Conservation (phyloP, 106 monocot species). For the Xerophyta viscosa region DNA sequence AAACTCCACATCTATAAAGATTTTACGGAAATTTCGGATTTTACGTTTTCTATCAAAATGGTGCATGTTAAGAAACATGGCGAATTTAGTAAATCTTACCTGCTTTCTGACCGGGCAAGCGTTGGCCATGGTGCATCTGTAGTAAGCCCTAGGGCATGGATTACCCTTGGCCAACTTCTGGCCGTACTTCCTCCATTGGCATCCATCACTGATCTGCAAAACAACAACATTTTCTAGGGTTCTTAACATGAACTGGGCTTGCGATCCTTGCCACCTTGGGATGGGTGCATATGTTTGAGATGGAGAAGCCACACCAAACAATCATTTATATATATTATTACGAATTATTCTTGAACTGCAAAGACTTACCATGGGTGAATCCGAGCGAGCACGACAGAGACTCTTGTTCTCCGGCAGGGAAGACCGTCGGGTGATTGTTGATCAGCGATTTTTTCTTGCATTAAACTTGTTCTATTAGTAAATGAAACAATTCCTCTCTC, state of each 20-base stretch:
- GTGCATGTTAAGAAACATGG: too few species aligned
- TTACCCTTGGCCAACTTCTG: constrained; percentile 84
- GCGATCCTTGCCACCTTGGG: not conserved
- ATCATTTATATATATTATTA: too few species aligned
- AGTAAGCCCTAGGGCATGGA: constrained; percentile 63
- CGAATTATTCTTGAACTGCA: too few species aligned
- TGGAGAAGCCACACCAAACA: too few species aligned
- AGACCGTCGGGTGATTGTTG: not conserved
- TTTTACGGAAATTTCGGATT: too few species aligned
- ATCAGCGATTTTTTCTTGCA: not conserved
- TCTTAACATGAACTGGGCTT: too few species aligned
- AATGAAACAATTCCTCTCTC: not conserved
- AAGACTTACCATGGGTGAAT: constrained; percentile 61
- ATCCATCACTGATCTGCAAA: constrained; percentile 71
- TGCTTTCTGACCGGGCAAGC: constrained; percentile 72
- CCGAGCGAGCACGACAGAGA: constrained; percentile 54
- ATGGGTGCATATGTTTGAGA: not conserved
- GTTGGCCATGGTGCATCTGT: constrained; percentile 54
- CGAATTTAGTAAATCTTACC: too few species aligned
- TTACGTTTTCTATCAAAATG: too few species aligned
- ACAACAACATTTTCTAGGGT: too few species aligned
- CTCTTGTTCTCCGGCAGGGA: constrained; percentile 41
- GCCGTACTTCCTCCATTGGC: constrained; percentile 78
- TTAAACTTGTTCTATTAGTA: too few species aligned
- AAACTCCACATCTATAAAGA: too few species aligned